Base-by-base conservation (phyloP, 768 basidiomycete species). In the Pseudohyphozyma bogoriensis region DNA sequence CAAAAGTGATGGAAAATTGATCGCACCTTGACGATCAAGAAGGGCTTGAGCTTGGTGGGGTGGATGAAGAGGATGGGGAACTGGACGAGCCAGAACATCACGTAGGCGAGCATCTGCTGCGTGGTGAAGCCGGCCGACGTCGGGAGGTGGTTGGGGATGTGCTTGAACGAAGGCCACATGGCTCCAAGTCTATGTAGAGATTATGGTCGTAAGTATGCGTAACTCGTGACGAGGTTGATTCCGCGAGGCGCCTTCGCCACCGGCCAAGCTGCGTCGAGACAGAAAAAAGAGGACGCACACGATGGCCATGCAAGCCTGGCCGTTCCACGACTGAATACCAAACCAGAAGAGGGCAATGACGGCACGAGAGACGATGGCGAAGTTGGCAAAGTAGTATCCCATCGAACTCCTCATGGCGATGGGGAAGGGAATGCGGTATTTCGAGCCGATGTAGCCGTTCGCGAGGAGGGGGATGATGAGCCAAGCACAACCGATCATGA, bases 61-160 rank as follows among this genome's bases (percentile, higher is more conserved):
- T 28, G 44, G 16, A 32, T 16, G 12, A 39, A 39, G 77, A 88
- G 77, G 68, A 87, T 78, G 1, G 87, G 83, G 58, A 88, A 77
- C 70, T 88, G 85, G 37, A 89, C 75, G 57, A 84, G 67, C 86
- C 86, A 89, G 74, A 81, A 88, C 28, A 89, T 69, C 67, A 87
- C 79, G 73, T 85, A 88, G 70, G 83, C 85, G 72, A 84, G 77
- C 69, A 87, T 78, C n/a, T 82, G 81, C 83, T 83, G 55, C 18
- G 55, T 56, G 26, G 55, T 44, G 60, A 60, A 53, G 53, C 79
- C 75, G 16, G 84, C 77, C 15, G 72, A 74, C 6, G 74, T 73
- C 16, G 85, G 73, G 6, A 88, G 76, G 57, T 77, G 79, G 68
- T 89, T 88, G 0, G 83, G 83, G 35, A 88, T 70, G 47, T 73